Conservation (phyloP, 164 flowering plant species). For the Chloranthus sessilifolius region DNA sequence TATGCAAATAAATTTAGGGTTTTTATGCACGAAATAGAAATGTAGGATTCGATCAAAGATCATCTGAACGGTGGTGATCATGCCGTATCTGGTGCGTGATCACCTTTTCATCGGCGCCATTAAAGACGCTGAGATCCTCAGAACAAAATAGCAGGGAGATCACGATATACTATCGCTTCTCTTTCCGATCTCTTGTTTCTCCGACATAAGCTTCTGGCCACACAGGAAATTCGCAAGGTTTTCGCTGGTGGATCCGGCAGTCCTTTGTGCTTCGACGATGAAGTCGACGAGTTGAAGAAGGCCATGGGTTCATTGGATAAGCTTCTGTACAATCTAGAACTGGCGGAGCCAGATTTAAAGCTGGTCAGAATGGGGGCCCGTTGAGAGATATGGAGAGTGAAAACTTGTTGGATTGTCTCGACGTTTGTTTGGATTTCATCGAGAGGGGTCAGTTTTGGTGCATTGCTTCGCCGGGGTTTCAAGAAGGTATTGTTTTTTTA, state of each 20-base stretch:
- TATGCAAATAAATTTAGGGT: no score
- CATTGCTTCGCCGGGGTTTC: slow-evolving; percentile 99
- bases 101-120: slow-evolving; percentile 76
- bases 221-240: slow-evolving; percentile 62
- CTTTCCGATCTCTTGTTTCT: slow-evolving; percentile 81
- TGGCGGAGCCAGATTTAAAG: slow-evolving; percentile 81
- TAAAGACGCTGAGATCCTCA: slow-evolving; percentile 62
- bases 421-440: slow-evolving; percentile 81
- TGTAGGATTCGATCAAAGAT: no score
- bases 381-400: slow-evolving; percentile 86
- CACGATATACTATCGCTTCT: slow-evolving; percentile 70
- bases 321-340: slow-evolving; percentile 55
- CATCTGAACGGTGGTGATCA: no score
- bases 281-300: slow-evolving; percentile 20
- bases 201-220: slow-evolving; percentile 68
- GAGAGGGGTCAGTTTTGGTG: slow-evolving; percentile 80
- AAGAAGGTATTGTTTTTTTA: no score
- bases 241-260: slow-evolving; percentile 33
- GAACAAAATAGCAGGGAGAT: slow-evolving; percentile 46
- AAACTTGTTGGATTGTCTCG: slow-evolving; percentile 81
- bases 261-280: no score
- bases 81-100: slow-evolving; percentile 80
- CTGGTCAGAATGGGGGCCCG: slow-evolving; percentile 88
- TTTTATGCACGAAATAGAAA: no score
- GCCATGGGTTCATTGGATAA: slow-evolving; percentile 33